Base-by-base conservation (phyloP, 257 asterid species). In the Solanum pimpinellifolium region DNA sequence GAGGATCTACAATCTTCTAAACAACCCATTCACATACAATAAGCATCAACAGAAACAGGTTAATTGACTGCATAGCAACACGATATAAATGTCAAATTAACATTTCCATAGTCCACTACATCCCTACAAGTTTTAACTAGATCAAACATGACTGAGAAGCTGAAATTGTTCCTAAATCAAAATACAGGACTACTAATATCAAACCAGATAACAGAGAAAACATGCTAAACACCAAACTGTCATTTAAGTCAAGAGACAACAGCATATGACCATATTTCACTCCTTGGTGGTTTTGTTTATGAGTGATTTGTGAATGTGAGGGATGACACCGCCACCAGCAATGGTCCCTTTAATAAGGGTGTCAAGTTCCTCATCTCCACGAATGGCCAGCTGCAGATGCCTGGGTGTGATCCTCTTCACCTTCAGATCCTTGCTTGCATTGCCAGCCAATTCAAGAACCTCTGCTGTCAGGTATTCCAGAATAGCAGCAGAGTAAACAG, bases 311-410 rank as follows among this genome's bases (percentile, higher is more conserved):
- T 96, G 99, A 84, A 96, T 96, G 92, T 96, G 99, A 39, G 99
- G 99, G 84, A 96, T 96, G 88, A 95, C 99, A 88, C 99, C 99
- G 60, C 99, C 99, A 35, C 99, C 98, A 4, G 99, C 99, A 42
- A 96, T 96, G 90, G 99, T 96, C 56, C 98, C 98, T 88, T 96
- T 96, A 90, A 96, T 96, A 81, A 96, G 98, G 18, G 99, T 96
- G 88, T 96, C 99, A 1, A 96, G 98, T 93, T 96, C 99, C 90
- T 96, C 98, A 11, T 96, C 99, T 49, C 99, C 99, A 5, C 99
- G 98, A 78, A 96, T 96, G 35, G 99, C 99, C 25, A 96, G 92
- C 91, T 96, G 99, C 91, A 96, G 89, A 87, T 96, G 99, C 84
- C 99, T 85, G 0, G 99, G 99, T 6, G 99, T 95, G 77, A 96